A percentile compares a stretch with the other conserved stretches of the same genome.
These are phyloP conservation scores for Ceratobasidium sp. DNA, from an alignment of 1,284 basidiomycete genomes.

Conservation along the genomic window DNA sequence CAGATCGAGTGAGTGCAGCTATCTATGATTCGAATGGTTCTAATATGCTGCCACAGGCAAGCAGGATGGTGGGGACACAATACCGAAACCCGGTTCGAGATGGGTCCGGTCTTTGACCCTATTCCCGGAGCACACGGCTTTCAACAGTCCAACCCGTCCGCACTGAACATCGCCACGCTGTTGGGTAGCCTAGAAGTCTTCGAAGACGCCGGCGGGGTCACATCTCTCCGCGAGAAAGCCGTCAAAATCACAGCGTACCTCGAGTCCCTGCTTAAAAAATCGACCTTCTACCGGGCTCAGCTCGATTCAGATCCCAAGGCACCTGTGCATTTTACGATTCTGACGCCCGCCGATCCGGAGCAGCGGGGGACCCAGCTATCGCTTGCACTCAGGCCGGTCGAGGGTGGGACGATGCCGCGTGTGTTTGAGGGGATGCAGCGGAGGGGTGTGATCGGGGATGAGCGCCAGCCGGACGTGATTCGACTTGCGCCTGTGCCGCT, in stretches of 20 bases:
- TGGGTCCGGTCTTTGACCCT: constrained; percentile 86
- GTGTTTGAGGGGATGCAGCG: constrained; percentile 73
- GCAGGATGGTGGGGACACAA: constrained; percentile 99
- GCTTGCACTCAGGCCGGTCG: constrained; percentile 65
- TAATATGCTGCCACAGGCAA: constrained; percentile 65
- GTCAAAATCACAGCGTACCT: constrained; percentile 77
- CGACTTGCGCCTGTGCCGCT: constrained; percentile 85
- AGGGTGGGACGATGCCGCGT: constrained; percentile 74
- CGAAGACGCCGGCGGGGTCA: constrained; percentile 80
- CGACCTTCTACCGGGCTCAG: constrained; percentile 63
- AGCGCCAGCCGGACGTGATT: constrained; percentile 90
- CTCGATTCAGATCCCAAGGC: constrained; percentile 53
- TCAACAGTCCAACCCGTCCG: constrained; percentile 94
- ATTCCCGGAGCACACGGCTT: constrained; percentile 93
- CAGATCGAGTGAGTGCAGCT: constrained; percentile 63
- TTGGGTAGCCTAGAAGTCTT: constrained; percentile 87
- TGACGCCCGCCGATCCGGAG: constrained; percentile 78
- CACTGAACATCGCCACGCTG: constrained; percentile 82
- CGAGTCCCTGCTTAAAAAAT: constrained; percentile 71
- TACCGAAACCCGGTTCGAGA: constrained; percentile 86
- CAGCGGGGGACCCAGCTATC: constrained; percentile 88
- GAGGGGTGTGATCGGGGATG: constrained; percentile 88
- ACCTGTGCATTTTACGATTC: constrained; percentile 80
- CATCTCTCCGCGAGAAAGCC: constrained; percentile 75
- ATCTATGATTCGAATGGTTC: constrained; percentile 16